These are phyloP conservation scores for Chlorella ohadii DNA, from an alignment of 139 green algal species.

Conservation along the genomic window DNA sequence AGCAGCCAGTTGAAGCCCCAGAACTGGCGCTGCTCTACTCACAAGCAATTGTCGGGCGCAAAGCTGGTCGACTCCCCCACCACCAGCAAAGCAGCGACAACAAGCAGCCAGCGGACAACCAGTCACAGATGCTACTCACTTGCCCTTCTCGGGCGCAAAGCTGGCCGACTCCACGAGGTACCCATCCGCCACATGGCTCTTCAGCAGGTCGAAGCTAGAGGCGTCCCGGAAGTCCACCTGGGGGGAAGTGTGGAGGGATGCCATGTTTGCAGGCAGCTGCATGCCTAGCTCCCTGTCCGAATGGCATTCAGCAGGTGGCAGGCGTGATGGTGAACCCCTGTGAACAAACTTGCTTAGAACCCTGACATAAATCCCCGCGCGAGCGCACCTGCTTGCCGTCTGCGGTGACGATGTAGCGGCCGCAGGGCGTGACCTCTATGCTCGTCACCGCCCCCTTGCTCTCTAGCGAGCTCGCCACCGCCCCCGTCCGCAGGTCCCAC, in stretches of 20 bases:
- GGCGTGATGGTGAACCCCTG: no score
- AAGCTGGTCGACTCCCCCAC: conserved; percentile 87
- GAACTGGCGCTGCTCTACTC: no score
- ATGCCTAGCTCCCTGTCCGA: background rate
- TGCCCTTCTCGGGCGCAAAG: conserved; percentile 69
- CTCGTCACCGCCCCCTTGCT: conserved; percentile 74
- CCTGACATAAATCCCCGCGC: background rate
- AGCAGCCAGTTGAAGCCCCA: no score
- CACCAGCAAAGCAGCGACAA: no score
- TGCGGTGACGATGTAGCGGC: conserved; percentile 77
- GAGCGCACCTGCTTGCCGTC: conserved; percentile 74
- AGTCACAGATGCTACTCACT: no score
- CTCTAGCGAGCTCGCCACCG: conserved; percentile 70
- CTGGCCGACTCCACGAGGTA: conserved; percentile 84
- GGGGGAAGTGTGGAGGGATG: no score
- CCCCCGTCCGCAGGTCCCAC: conserved; percentile 81
- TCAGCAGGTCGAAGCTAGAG: conserved; percentile 53
- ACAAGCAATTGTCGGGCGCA: no score
- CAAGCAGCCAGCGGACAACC: no score
- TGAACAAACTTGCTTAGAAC: no score
- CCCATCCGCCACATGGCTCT: conserved; percentile 49
- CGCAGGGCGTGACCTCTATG: conserved; percentile 85
- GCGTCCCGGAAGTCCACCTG: conserved; percentile 79
- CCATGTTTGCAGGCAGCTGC: background rate
- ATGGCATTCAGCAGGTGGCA: no score